Conservation (phyloP, 371 early-diverging fungal species). For the Lichtheimia ramosa region DNA sequence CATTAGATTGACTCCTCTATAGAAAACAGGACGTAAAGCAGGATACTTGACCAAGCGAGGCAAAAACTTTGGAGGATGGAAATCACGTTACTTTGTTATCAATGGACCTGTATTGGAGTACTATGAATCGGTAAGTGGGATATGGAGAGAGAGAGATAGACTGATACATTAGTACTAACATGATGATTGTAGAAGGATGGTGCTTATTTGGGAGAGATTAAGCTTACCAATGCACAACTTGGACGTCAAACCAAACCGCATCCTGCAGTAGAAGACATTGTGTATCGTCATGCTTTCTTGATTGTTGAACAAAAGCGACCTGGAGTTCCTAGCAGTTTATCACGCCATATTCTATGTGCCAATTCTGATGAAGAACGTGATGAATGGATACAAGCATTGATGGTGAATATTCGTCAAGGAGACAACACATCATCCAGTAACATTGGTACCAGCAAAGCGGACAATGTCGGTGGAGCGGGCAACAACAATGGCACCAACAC, state of each 20-base stretch:
- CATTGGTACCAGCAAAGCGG: not conserved
- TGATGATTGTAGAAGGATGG: slow-evolving; percentile 57
- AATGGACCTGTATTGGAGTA: slow-evolving; percentile 65
- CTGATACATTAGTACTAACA: not conserved
- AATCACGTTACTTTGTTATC: slow-evolving; percentile 75
- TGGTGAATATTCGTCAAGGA: slow-evolving; percentile 46
- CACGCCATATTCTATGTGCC: slow-evolving; percentile 83
- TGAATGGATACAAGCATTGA: slow-evolving; percentile 78
- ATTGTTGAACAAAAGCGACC: slow-evolving; percentile 72
- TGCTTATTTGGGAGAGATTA: slow-evolving; percentile 51
- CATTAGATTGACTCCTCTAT: too few species aligned
- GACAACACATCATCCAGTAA: not conserved
- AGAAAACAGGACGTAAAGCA: slow-evolving; percentile 41
- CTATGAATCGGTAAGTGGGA: slow-evolving; percentile 56
- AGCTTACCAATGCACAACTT: slow-evolving; percentile 46
- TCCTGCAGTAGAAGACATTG: slow-evolving; percentile 41
- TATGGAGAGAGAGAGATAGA: not conserved
- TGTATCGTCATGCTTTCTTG: slow-evolving; percentile 79
- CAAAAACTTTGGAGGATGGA: slow-evolving; percentile 89
- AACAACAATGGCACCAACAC: not conserved
- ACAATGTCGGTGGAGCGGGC: not conserved
- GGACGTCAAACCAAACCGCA: slow-evolving; percentile 45
- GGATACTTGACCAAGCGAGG: slow-evolving; percentile 87
- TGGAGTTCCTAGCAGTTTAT: slow-evolving; percentile 54
- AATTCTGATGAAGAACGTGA: slow-evolving; percentile 88